phyloP scores from a whole-genome alignment of 345 rosid species.

The Sisymbrium irio region DNA sequence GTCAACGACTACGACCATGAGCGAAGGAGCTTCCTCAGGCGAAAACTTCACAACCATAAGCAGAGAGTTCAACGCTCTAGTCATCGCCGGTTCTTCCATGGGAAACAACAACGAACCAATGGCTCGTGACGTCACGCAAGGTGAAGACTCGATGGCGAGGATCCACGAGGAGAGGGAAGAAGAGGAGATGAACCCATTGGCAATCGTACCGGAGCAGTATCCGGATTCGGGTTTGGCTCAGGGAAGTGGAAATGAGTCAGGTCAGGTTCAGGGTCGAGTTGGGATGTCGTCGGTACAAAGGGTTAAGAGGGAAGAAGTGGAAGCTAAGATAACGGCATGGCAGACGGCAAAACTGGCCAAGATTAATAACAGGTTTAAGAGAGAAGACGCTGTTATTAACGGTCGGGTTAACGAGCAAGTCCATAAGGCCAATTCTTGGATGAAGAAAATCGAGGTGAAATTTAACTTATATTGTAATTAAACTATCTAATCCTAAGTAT shows the following conservation, averaged over 20 bases:
- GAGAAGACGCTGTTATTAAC: conserved; percentile 80
- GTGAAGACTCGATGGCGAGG: conserved; percentile 22
- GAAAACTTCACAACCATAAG: conserved; percentile 93
- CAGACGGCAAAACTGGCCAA: conserved; percentile 77
- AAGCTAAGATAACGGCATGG: conserved; percentile 86
- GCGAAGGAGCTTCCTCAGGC: conserved; percentile 42
- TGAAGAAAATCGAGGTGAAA: conserved; percentile 88
- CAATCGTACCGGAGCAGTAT: conserved; percentile 60
- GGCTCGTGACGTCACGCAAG: conserved; percentile 6
- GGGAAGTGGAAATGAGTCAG: conserved; percentile 15
- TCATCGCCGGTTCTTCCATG: conserved; percentile 71
- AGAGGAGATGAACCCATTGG: conserved; percentile 76
- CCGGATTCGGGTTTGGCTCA: too few species aligned
- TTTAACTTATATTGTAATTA: background rate
- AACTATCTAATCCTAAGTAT: background rate
- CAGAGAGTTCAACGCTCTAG: conserved; percentile 93
- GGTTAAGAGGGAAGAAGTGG: conserved; percentile 89
- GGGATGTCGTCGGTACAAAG: conserved; percentile 52
- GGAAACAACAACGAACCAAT: conserved; percentile 19
- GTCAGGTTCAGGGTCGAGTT: conserved; percentile 15
- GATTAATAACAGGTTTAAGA: conserved; percentile 79
- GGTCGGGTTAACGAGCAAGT: conserved; percentile 85
- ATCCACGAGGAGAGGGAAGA: conserved; percentile 31
- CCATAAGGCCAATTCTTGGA: conserved; percentile 69
- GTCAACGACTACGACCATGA: conserved; percentile 34